Evolutionary conservation across 2,329 filamentous ascomycete genomes (phyloP).

Genomic region (Colletotrichum theobromicola): DNA sequence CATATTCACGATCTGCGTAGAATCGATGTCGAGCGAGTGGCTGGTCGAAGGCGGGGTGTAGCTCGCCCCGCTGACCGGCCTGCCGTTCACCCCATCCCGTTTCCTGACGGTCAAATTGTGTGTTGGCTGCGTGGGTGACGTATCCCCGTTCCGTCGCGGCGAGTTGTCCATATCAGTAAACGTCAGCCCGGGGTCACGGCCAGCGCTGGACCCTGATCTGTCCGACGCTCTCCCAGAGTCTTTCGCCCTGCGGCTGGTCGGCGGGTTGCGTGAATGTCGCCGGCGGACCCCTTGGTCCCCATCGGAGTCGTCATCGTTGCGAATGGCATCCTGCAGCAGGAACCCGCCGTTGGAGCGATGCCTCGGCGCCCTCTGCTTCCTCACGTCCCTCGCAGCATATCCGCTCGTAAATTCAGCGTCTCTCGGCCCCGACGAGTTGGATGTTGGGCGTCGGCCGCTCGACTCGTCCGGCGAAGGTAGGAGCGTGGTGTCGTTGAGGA

Average conservation of each 20-base stretch:
- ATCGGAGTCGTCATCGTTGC: conserved; percentile 30
- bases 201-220: conserved; percentile 4
- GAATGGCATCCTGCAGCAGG: conserved; percentile 51
- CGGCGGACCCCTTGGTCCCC: conserved; percentile 35
- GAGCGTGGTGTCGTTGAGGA: conserved; percentile 25
- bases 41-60: conserved; percentile 23
- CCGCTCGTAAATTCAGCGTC: conserved; percentile 25
- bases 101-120: conserved; percentile 16
- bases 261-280: conserved; percentile 29
- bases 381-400: conserved; percentile 24
- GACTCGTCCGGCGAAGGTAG: conserved; percentile 10
- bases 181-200: conserved; percentile 3
- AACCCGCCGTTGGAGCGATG: conserved; percentile 55
- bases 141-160: not conserved
- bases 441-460: not conserved
- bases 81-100: conserved; percentile 23
- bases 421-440: conserved; percentile 16
- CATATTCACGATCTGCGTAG: conserved; percentile 90
- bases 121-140: conserved; percentile 1
- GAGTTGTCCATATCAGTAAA: not conserved
- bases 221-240: conserved; percentile 12
- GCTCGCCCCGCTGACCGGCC: conserved; percentile 22
- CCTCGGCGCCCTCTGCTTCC: conserved; percentile 35
- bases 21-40: conserved; percentile 69
- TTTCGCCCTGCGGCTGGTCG: not conserved